Evolutionary conservation across 106 monocot species (phyloP).

Genomic region (Allium sativum): DNA sequence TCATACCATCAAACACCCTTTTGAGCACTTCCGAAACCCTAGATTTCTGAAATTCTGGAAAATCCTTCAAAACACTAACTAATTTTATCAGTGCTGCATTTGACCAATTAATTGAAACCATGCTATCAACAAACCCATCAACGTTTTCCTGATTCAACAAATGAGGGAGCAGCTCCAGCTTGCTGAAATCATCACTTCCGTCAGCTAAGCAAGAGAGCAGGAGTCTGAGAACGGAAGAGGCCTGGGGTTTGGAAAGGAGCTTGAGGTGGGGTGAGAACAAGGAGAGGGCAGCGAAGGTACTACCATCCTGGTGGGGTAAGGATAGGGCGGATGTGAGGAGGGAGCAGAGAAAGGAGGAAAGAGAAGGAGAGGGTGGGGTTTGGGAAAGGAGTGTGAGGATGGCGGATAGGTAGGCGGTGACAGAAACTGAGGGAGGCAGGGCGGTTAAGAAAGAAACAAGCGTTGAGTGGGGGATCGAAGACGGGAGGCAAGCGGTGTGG

Average conservation of each 20-base stretch:
- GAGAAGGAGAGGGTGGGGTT: slow-evolving; percentile 12
- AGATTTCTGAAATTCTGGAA: slow-evolving; percentile 16
- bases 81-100: slow-evolving; percentile 52
- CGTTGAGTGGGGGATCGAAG: slow-evolving; percentile 20
- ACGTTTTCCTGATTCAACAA: slow-evolving; percentile 22
- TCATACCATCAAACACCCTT: slow-evolving; percentile 49
- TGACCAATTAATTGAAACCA: slow-evolving; percentile 46
- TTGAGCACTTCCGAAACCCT: slow-evolving; percentile 35
- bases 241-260: slow-evolving; percentile 60
- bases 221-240: slow-evolving; percentile 47
- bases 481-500: slow-evolving; percentile 27
- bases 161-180: slow-evolving; percentile 58
- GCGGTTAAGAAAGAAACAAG: slow-evolving; percentile 20
- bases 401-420: slow-evolving; percentile 35
- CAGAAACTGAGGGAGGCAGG: slow-evolving; percentile 14
- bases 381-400: slow-evolving; percentile 28
- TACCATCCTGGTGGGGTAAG: slow-evolving; percentile 15
- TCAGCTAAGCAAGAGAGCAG: slow-evolving; percentile 46
- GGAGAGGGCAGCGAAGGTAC: slow-evolving; percentile 32
- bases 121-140: slow-evolving; percentile 13
- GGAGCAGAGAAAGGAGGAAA: slow-evolving; percentile 8
- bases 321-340: slow-evolving; percentile 30
- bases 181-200: slow-evolving; percentile 23
- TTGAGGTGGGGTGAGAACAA: slow-evolving; percentile 20
- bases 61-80: slow-evolving; percentile 45